Evolutionary conservation across 2,329 filamentous ascomycete genomes (phyloP).

Genomic region (Dactylellina cionopaga): DNA sequence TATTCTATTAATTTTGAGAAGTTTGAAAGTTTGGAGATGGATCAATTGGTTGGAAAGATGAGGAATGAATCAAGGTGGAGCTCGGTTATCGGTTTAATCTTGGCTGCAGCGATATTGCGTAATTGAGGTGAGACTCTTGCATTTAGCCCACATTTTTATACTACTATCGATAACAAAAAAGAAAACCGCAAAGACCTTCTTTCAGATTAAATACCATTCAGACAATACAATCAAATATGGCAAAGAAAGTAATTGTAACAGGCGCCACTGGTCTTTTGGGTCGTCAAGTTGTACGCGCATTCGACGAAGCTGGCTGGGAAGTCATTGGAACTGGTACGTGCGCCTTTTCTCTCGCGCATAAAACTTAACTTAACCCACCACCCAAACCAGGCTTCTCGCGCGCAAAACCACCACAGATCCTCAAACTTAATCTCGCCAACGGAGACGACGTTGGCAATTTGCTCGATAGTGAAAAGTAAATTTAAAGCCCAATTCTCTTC

Average conservation of each 20-base stretch:
- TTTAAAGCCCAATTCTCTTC: slow-evolving; percentile 38
- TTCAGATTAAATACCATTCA: background rate
- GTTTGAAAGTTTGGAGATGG: background rate
- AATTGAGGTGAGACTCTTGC: too few relatives aligned
- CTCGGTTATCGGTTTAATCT: too few relatives aligned
- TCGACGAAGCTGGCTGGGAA: slow-evolving; percentile 74
- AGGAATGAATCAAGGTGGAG: too few relatives aligned
- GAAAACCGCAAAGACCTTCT: background rate
- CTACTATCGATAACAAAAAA: slow-evolving; percentile 28
- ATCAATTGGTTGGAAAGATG: too few relatives aligned
- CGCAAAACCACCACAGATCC: slow-evolving; percentile 74
- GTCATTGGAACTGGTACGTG: slow-evolving; percentile 71
- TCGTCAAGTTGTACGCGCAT: slow-evolving; percentile 76
- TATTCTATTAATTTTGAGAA: background rate
- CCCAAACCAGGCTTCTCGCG: slow-evolving; percentile 69
- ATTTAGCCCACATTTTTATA: too few relatives aligned
- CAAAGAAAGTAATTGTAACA: slow-evolving; percentile 74
- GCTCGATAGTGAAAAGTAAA: slow-evolving; percentile 69
- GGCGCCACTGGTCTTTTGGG: slow-evolving; percentile 87
- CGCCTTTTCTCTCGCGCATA: background rate
- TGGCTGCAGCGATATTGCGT: too few relatives aligned
- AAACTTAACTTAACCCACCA: background rate
- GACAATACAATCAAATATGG: slow-evolving; percentile 11
- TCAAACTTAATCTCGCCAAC: slow-evolving; percentile 69
- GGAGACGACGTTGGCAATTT: slow-evolving; percentile 64